Conservation (phyloP, 2,329 filamentous ascomycete genomes). For the Xylaria sp. region DNA sequence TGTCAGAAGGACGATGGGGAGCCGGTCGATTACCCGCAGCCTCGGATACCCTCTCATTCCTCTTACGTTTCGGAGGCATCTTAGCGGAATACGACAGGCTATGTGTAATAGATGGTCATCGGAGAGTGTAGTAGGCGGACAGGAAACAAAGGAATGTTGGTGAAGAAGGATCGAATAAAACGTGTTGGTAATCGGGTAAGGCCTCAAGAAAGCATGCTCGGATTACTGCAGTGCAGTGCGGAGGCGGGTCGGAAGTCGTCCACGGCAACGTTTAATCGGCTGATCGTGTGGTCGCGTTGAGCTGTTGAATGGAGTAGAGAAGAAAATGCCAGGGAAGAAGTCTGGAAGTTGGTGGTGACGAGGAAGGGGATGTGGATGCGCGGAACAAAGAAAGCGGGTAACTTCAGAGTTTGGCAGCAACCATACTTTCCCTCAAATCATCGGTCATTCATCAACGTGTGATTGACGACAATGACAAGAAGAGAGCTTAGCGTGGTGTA, state of each 20-base stretch:
- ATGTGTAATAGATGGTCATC: conserved; percentile 30
- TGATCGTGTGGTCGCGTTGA: conserved; percentile 1
- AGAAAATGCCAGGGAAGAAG: conserved; percentile 8
- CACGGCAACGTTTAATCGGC: neutral
- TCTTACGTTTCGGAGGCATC: conserved; percentile 65
- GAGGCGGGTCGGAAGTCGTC: neutral
- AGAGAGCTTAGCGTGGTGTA: conserved; percentile 12
- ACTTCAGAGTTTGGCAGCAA: conserved; percentile 30
- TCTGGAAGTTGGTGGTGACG: conserved; percentile 2
- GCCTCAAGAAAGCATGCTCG: conserved; percentile 26
- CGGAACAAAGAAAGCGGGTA: conserved; percentile 27
- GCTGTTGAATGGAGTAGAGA: conserved; percentile 10
- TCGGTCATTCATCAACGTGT: conserved; percentile 22
- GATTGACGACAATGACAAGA: conserved; percentile 8
- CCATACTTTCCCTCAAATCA: conserved; percentile 26
- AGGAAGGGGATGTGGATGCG: conserved; percentile 13
- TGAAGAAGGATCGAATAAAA: conserved; percentile 20
- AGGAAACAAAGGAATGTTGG: conserved; percentile 20
- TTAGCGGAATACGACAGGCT: conserved; percentile 26
- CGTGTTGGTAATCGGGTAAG: conserved; percentile 15
- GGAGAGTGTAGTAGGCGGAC: conserved; percentile 14
- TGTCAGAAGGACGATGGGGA: conserved; percentile 64
- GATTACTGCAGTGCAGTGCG: conserved; percentile 8
- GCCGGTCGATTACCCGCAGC: conserved; percentile 55
- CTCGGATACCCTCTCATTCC: conserved; percentile 55